Percentiles rank a stretch among this genome's conserved stretches.
phyloP scores from a whole-genome alignment of 164 flowering plant species.

The Stephania yunnanensis region DNA sequence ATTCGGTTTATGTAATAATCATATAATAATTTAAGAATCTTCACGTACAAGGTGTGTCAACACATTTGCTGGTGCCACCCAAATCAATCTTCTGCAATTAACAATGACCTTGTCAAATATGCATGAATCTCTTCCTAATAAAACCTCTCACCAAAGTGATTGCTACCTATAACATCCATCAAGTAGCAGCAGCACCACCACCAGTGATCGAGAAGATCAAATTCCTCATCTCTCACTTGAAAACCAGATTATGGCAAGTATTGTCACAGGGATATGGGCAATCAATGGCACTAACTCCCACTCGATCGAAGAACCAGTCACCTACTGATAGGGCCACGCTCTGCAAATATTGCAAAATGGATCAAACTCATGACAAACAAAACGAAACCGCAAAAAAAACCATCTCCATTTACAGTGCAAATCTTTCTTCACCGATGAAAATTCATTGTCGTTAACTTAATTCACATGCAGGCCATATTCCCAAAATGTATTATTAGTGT shows the following conservation, averaged over 20 bases:
- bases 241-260: conserved; percentile 66
- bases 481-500: not conserved
- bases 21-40: not conserved
- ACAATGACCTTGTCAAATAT: not conserved
- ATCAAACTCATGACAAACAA: not conserved
- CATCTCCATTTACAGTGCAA: too few species aligned
- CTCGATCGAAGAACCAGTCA: conserved; percentile 81
- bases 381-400: not conserved
- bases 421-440: too few species aligned
- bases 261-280: conserved; percentile 81
- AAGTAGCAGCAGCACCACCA: too few species aligned
- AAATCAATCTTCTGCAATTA: not conserved
- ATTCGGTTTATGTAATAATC: too few species aligned
- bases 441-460: not conserved
- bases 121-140: not conserved
- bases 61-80: not conserved
- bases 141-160: not conserved
- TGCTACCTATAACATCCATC: not conserved
- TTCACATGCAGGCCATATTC: not conserved
- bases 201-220: not conserved
- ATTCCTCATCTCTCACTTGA: conserved; percentile 21
- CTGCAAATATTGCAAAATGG: conserved; percentile 26
- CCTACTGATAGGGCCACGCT: conserved; percentile 69
- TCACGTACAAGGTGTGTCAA: not conserved
- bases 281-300: conserved; percentile 41